phyloP scores from a whole-genome alignment of 2,329 filamentous ascomycete genomes.

The Pseudogymnoascus sp. region DNA sequence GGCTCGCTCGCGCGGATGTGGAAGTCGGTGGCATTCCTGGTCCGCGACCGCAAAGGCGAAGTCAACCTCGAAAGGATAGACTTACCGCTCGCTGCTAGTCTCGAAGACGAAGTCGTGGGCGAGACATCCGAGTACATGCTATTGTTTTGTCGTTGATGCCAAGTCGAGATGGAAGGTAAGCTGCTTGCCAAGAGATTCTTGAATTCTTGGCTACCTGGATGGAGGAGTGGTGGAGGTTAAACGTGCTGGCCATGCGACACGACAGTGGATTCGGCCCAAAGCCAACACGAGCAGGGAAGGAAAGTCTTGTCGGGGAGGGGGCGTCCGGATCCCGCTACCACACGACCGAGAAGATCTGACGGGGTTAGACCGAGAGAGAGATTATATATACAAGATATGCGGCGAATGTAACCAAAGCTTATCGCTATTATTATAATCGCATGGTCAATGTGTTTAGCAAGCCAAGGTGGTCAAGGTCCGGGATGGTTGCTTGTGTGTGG shows the following conservation, averaged over 20 bases:
- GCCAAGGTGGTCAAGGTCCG: slow-evolving; percentile 4
- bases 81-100: slow-evolving; percentile 21
- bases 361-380: neutral
- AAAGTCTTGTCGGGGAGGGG: neutral
- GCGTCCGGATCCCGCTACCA: neutral
- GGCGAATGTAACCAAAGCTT: slow-evolving; percentile 8
- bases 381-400: neutral
- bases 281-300: neutral
- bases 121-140: slow-evolving; percentile 29
- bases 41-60: slow-evolving; percentile 36
- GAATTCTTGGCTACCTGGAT: slow-evolving; percentile 10
- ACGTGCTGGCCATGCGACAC: slow-evolving; percentile 8
- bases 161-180: slow-evolving; percentile 17
- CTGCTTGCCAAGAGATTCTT: slow-evolving; percentile 12
- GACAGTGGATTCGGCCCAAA: neutral
- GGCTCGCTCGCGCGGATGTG: slow-evolving; percentile 70
- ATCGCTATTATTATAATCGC: slow-evolving; percentile 2
- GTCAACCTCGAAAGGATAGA: slow-evolving; percentile 36
- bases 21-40: slow-evolving; percentile 68
- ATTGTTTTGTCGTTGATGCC: slow-evolving; percentile 23
- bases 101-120: slow-evolving; percentile 19
- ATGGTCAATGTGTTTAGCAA: slow-evolving; percentile 8
- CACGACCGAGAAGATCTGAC: neutral
- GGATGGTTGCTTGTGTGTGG: slow-evolving; percentile 7
- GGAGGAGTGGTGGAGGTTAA: slow-evolving; percentile 12